These are phyloP conservation scores for Syzygium aromaticum DNA, from an alignment of 345 rosid species.

Conservation along the genomic window DNA sequence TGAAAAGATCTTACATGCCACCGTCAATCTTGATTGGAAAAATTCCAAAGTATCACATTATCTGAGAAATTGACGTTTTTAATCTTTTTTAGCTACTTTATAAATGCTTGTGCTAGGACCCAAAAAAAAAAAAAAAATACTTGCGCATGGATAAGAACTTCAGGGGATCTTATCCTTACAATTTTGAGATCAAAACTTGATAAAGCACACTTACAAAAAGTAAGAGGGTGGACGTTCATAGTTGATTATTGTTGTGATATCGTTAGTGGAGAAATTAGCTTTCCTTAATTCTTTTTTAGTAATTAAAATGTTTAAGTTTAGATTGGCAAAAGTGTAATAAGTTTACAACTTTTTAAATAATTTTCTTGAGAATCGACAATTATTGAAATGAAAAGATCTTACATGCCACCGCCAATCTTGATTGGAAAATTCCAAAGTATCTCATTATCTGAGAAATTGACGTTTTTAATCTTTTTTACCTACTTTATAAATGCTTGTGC, in stretches of 20 bases:
- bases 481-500: background rate
- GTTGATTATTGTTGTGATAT: background rate
- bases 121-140: too few relatives aligned
- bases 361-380: too few relatives aligned
- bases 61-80: background rate
- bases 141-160: background rate
- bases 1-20: background rate
- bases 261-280: background rate
- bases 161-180: background rate
- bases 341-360: too few relatives aligned
- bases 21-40: background rate
- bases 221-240: background rate
- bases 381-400: background rate
- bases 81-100: background rate
- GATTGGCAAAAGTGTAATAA: too few relatives aligned
- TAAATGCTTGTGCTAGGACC: background rate
- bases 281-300: background rate
- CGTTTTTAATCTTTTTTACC: background rate
- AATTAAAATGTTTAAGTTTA: too few relatives aligned
- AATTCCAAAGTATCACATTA: background rate
- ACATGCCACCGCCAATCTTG: constrained; percentile 2
- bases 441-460: background rate
- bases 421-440: background rate
- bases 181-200: background rate
- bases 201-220: background rate